Evolutionary conservation across 768 basidiomycete species (phyloP).

Genomic region (Suillus americanus): DNA sequence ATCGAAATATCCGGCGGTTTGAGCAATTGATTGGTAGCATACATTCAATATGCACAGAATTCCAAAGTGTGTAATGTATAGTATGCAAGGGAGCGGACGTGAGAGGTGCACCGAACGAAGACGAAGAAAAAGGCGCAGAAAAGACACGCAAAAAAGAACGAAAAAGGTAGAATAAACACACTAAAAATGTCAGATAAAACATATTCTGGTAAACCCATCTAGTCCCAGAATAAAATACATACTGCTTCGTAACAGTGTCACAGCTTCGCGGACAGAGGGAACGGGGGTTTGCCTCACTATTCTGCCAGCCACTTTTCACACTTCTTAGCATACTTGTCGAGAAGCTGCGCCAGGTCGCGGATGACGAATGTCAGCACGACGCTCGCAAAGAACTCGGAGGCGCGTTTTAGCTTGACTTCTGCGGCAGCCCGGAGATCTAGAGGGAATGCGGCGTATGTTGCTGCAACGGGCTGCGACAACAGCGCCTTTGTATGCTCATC

Average conservation of each 20-base stretch:
- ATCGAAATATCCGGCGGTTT: background rate
- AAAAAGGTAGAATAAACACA: constrained; percentile 12
- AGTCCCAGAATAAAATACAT: constrained; percentile 37
- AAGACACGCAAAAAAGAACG: constrained; percentile 11
- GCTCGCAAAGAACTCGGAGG: constrained; percentile 89
- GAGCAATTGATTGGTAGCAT: constrained; percentile 9
- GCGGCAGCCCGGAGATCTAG: constrained; percentile 58
- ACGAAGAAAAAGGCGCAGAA: constrained; percentile 11
- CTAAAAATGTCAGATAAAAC: constrained; percentile 24
- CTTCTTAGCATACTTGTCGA: constrained; percentile 93
- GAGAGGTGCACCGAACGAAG: constrained; percentile 13
- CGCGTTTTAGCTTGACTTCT: constrained; percentile 74
- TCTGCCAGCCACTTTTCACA: constrained; percentile 92
- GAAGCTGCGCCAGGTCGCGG: constrained; percentile 77
- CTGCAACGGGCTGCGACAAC: constrained; percentile 60
- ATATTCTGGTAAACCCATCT: constrained; percentile 26
- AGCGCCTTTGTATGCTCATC: constrained; percentile 85
- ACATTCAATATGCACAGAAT: constrained; percentile 20
- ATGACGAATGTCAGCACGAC: constrained; percentile 90
- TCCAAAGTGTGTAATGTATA: constrained; percentile 26
- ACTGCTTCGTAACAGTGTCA: constrained; percentile 26
- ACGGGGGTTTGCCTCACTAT: constrained; percentile 35
- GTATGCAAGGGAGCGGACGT: constrained; percentile 19
- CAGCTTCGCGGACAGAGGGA: constrained; percentile 19
- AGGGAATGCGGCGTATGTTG: constrained; percentile 73